Evolutionary conservation across 768 basidiomycete genomes (phyloP).

Genomic region (Phlegmacium glaucopus): DNA sequence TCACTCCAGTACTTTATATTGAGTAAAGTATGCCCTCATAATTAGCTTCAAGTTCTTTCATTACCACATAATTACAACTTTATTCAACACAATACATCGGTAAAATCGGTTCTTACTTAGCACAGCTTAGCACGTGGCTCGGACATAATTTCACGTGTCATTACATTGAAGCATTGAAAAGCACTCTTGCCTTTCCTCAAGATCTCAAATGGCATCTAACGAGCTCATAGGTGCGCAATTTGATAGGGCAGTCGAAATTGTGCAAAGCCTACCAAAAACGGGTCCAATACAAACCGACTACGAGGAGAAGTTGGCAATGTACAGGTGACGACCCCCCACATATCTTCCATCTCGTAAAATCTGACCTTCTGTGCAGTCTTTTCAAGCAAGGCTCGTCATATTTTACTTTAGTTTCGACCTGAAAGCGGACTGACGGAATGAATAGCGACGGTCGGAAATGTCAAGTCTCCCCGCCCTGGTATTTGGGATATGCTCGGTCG

Average conservation of each 20-base stretch:
- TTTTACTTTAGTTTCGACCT: neutral
- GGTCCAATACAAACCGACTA: constrained; percentile 96
- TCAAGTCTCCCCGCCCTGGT: constrained; percentile 71
- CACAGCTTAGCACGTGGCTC: too few relatives aligned
- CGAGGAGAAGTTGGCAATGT: constrained; percentile 93
- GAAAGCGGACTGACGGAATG: neutral
- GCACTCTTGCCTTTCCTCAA: too few relatives aligned
- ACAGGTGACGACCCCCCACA: constrained; percentile 52
- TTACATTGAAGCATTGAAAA: too few relatives aligned
- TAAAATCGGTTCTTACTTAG: too few relatives aligned
- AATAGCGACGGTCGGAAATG: constrained; percentile 87
- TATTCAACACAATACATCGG: too few relatives aligned
- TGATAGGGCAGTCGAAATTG: constrained; percentile 90
- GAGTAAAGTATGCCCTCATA: too few relatives aligned
- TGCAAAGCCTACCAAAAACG: constrained; percentile 88
- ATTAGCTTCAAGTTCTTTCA: too few relatives aligned
- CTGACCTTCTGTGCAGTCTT: constrained; percentile 45
- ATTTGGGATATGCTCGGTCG: constrained; percentile 90
- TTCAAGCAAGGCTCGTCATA: constrained; percentile 88
- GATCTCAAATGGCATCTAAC: constrained; percentile 49
- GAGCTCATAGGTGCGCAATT: constrained; percentile 82
- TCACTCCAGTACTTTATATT: too few relatives aligned
- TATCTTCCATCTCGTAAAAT: constrained; percentile 3
- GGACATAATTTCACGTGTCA: too few relatives aligned
- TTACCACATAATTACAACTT: too few relatives aligned